phyloP scores from a whole-genome alignment of 495 filamentous ascomycete species.

The Neurospora sp. region DNA sequence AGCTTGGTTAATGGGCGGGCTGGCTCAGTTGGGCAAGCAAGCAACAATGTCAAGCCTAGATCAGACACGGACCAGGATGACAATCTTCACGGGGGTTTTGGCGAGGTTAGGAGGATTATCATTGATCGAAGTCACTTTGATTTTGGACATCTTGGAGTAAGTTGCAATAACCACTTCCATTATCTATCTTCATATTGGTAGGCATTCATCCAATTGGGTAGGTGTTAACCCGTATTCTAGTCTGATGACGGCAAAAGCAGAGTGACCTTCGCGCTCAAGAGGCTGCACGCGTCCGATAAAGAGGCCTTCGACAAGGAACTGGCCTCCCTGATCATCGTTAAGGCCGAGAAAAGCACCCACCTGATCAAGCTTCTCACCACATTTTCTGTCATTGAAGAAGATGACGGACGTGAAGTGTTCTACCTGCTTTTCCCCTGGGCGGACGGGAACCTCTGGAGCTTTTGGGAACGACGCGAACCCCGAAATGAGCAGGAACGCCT shows the following conservation, averaged over 20 bases:
- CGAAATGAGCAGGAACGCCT: neutral
- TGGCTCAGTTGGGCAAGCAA: neutral
- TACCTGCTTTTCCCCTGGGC: neutral
- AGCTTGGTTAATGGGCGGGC: neutral
- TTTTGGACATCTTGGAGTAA: neutral
- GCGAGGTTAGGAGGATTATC: neutral
- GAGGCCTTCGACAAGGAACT: neutral
- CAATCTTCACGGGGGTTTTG: neutral
- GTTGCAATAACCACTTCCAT: neutral
- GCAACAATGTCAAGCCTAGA: neutral
- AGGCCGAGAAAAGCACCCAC: neutral
- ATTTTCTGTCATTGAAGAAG: neutral
- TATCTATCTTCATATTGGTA: too few relatives aligned
- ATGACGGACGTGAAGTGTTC: neutral
- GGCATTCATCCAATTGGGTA: neutral
- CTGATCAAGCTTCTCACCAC: neutral
- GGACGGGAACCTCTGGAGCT: neutral
- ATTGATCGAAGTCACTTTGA: neutral
- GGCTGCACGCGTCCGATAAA: neutral
- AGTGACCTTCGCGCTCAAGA: neutral
- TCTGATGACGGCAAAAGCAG: neutral
- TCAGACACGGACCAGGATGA: neutral
- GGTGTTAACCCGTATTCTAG: neutral
- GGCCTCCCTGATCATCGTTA: neutral
- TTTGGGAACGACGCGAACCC: neutral